Evolutionary conservation across 805 yeast genomes (phyloP), one percentile per base, ranked within the genome.

Genomic region (Dipodascus geniculatus): DNA sequence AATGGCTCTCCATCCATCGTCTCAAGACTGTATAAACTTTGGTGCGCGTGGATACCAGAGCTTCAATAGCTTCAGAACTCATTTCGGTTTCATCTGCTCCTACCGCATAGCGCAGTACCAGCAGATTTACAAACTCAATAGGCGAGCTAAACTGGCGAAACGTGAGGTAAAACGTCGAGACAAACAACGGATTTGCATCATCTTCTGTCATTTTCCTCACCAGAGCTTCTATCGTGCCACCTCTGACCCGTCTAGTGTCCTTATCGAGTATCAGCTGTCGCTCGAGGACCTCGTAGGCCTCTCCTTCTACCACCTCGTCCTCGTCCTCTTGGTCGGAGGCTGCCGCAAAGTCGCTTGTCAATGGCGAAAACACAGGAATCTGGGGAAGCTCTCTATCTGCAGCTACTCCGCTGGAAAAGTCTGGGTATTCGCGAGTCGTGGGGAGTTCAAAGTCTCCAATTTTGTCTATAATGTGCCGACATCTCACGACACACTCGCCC

Each of bases 1-100:
- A 91, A 65, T 85, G 89, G 51, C 93, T 83, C 67, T 88, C 95
- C 66, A 91, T 69, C 99, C 99, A 91, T 38, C 79, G 71, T 65
- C 81, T 85, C 63, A 89, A 79, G 65, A 84, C 74, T 58, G 77
- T 79, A 58, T 83, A 80, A 44, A 88, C 81, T 49, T 84, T 68
- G 56, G 81, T 50, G n/a, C 62, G 51, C 17, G 57, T 79, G 63
- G 91, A 72, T 8, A 57, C 35, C 3, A 38, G 19, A 38, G 4
- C 20, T n/a, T 38, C 44, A 3, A 38, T n/a, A n/a, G 17, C 44
- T 38, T 38, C 44, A 38, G 44, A 14, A n/a, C 14, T 38, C 17
- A 38, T 6, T 6, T 6, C 17, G 4, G 20, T 17, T 17, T 17
- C 20, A 38, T 38, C 44, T 14, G 19, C 44, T 14, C 20, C 44